Conservation (phyloP, 2,329 filamentous ascomycete genomes). For the Hypoxylon sp. region DNA sequence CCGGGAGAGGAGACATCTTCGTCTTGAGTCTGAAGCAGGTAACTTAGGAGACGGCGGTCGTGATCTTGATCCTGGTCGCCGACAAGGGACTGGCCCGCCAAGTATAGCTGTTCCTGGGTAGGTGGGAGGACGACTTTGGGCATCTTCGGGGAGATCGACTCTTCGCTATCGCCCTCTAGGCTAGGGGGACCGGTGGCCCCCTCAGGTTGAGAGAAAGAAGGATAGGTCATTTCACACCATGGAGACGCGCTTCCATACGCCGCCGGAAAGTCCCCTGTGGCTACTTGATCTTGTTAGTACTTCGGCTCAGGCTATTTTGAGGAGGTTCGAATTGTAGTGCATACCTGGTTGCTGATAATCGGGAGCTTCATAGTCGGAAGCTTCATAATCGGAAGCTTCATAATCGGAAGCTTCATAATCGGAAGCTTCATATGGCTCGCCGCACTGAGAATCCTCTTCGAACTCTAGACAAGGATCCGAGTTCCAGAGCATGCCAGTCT, state of each 20-base stretch:
- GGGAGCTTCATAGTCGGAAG: neutral
- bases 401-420: neutral
- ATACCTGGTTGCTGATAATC: neutral
- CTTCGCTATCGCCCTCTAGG: neutral
- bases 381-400: neutral
- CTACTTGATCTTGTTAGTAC: neutral
- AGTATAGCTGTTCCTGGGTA: neutral
- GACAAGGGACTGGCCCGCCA: neutral
- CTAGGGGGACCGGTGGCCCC: neutral
- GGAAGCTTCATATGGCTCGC: neutral
- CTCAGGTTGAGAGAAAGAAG: neutral
- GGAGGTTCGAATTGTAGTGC: neutral
- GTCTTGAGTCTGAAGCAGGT: neutral
- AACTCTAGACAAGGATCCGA: neutral
- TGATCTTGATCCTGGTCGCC: neutral
- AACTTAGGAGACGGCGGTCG: neutral
- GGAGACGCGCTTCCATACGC: neutral
- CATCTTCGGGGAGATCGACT: neutral
- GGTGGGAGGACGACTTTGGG: constrained; percentile 21
- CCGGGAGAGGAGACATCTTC: neutral
- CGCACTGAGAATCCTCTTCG: neutral
- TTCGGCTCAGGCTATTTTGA: neutral
- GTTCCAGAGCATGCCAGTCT: neutral
- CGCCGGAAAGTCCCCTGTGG: constrained; percentile 1
- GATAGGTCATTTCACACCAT: neutral